Conservation (phyloP, 1,139 yeast species). For the Torulaspora pretoriensis region DNA sequence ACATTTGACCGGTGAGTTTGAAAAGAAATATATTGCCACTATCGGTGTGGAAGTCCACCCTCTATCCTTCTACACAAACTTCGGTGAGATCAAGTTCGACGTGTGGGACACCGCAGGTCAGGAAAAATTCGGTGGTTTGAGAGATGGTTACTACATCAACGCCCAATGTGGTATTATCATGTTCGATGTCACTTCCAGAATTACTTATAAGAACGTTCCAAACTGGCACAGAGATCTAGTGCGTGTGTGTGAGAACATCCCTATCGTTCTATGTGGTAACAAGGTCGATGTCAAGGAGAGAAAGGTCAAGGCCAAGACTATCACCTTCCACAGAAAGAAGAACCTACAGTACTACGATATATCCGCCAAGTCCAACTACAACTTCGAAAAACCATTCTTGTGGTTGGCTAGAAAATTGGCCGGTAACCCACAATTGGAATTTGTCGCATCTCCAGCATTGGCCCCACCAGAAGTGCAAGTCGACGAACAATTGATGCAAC, state of each 20-base stretch:
- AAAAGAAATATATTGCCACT: constrained; percentile 97
- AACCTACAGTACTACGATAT: constrained; percentile 99
- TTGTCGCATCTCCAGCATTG: constrained; percentile 98
- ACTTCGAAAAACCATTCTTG: constrained; percentile 99
- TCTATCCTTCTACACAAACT: constrained; percentile 96
- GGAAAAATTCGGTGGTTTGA: constrained; percentile 98
- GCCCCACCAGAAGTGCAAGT: constrained; percentile 99
- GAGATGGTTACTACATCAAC: constrained; percentile 98
- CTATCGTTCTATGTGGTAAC: constrained; percentile 98
- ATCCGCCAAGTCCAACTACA: constrained; percentile 98
- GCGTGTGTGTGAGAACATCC: constrained; percentile 99
- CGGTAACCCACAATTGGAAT: constrained; percentile 97
- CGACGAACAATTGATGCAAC: constrained; percentile 92
- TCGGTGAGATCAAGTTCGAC: constrained; percentile 97
- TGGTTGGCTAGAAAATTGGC: constrained; percentile 99
- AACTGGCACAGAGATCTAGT: constrained; percentile 99
- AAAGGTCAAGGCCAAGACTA: constrained; percentile 99
- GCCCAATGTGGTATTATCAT: constrained; percentile 99
- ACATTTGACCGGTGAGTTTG: constrained; percentile 99
- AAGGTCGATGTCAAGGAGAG: constrained; percentile 99
- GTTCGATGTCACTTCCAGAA: constrained; percentile 99
- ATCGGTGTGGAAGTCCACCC: constrained; percentile 99
- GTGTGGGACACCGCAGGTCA: constrained; percentile 99
- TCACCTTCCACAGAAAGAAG: constrained; percentile 99
- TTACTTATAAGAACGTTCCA: constrained; percentile 99